Base-by-base conservation (phyloP, 2,329 filamentous ascomycete genomes). In the Exophiala alcalophila region DNA sequence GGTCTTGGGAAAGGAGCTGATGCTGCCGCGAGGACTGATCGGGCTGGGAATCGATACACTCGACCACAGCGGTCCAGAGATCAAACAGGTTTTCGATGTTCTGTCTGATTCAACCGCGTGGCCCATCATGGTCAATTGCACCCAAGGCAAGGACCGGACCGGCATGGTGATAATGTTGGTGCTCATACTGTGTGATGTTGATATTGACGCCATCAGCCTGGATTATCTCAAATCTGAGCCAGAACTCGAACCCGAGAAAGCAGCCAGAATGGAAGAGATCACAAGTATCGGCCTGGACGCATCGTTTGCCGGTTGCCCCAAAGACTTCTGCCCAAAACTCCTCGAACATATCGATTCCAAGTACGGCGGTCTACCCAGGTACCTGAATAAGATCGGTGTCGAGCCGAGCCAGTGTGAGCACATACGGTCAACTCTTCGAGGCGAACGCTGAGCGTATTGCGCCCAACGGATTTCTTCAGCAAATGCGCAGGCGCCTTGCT, bases 131-230 rank as follows among this genome's bases (percentile, higher is more conserved):
- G 67, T 92, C 2, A 87, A 94, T 63, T 95, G 89, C 63, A 92
- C 88, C 1, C 87, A 94, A 58, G 89, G 89, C 44, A 95, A 94
- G 61, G 89, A 94, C 59, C 77, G 89, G 2, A 89, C 80, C 1
- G 89, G 89, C 0, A 68, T 94, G 9, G 70, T 86, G 8, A 70
- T 87, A 4, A 69, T 84, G 27, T 68, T 94, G 3, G 64, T 84
- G 0, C 66, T 94, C 14, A 71, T 91, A 57, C 66, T 85, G 8
- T 69, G 85, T 3, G 66, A 64, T 5, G 64, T 57, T 11, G 61
- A 53, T n/a, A 28, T 49, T 4, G 40, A 50, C 26, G 83, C 79
- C 2, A 80, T 94, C 28, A 70, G 78, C 40, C 59, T 81, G 50
- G 89, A 94, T 64, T 94, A 94, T 61, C 63, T 74, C 46, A 71